These are phyloP conservation scores for Quercus glauca DNA, from an alignment of 306 rosid species.

Conservation along the genomic window DNA sequence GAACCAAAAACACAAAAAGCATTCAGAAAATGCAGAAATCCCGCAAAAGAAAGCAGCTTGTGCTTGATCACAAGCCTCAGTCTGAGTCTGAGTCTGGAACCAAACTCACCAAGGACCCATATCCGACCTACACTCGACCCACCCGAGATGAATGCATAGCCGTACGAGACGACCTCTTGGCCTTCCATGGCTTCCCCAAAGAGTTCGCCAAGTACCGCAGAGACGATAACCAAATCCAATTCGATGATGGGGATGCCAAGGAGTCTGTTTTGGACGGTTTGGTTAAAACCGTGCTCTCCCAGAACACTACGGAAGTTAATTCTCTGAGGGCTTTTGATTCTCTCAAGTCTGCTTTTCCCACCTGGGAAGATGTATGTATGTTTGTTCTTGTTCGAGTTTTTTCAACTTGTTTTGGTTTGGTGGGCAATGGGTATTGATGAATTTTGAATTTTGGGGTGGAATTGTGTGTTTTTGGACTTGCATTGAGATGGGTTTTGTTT, in stretches of 20 bases:
- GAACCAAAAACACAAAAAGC: not conserved
- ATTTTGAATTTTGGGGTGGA: not conserved
- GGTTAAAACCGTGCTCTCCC: conserved; percentile 77
- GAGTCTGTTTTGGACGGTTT: conserved; percentile 82
- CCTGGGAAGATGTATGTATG: conserved; percentile 50
- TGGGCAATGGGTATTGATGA: not conserved
- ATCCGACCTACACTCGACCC: conserved; percentile 56
- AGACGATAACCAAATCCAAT: conserved; percentile 12
- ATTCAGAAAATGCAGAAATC: conserved; percentile 32
- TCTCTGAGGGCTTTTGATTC: conserved; percentile 65
- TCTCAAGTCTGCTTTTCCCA: conserved; percentile 74
- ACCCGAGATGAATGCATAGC: conserved; percentile 49
- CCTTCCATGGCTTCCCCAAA: conserved; percentile 65
- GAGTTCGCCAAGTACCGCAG: conserved; percentile 75
- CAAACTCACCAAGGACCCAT: conserved; percentile 40
- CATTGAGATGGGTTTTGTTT: not conserved
- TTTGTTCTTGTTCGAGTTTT: not conserved
- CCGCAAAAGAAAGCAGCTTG: conserved; percentile 39
- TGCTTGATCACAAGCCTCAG: conserved; percentile 1
- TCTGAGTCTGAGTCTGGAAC: not conserved
- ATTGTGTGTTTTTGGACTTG: not conserved
- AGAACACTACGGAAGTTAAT: conserved; percentile 78
- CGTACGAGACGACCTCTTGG: conserved; percentile 67
- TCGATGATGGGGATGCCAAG: conserved; percentile 21
- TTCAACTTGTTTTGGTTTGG: not conserved